Conservation (phyloP, 139 green algal genomes). For the Haematococcus lacustris region DNA sequence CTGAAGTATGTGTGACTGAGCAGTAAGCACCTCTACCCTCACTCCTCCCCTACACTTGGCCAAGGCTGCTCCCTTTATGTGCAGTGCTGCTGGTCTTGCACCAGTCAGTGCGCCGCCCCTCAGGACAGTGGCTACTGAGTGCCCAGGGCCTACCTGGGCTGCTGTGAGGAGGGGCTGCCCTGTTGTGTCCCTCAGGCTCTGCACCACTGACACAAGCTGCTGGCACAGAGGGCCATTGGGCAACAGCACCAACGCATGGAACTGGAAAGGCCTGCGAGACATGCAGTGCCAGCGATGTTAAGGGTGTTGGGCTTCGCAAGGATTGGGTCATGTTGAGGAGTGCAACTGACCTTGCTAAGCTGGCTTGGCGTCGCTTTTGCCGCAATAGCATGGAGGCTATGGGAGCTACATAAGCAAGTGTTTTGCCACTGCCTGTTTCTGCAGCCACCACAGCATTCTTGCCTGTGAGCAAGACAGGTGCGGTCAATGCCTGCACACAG, state of each 20-base stretch:
- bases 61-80: background rate
- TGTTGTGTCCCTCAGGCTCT: conserved; percentile 9
- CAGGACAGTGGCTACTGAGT: background rate
- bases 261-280: conserved; percentile 1
- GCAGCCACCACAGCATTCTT: conserved; percentile 78
- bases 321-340: background rate
- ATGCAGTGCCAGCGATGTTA: too few species aligned
- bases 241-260: conserved; percentile 74
- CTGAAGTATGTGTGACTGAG: too few species aligned
- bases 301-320: background rate
- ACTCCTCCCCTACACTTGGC: background rate
- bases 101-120: background rate
- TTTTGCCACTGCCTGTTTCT: conserved; percentile 97
- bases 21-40: background rate
- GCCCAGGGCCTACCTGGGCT: conserved; percentile 7
- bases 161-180: conserved; percentile 36
- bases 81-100: background rate
- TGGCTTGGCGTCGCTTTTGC: conserved; percentile 4
- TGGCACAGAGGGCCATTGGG: conserved; percentile 78
- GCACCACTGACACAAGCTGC: conserved; percentile 56
- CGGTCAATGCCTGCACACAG: background rate
- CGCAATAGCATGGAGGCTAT: conserved; percentile 52
- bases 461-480: conserved; percentile 46
- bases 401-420: conserved; percentile 83
- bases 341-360: conserved; percentile 2